phyloP scores from a whole-genome alignment of 495 filamentous ascomycete species.

The Chaetomium cochliodes region DNA sequence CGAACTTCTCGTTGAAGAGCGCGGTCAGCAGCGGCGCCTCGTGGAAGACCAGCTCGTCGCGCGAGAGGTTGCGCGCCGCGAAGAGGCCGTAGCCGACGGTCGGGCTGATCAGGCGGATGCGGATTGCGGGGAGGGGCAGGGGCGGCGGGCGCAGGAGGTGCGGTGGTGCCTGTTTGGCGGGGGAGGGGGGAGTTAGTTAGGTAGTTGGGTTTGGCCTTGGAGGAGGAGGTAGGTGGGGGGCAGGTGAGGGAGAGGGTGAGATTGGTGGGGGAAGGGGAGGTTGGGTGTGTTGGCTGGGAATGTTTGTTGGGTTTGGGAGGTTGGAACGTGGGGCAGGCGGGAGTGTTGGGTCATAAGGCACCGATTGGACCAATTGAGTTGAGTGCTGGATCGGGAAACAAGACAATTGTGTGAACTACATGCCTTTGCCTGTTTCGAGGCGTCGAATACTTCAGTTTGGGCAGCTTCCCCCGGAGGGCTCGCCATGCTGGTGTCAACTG shows the following conservation, averaged over 20 bases:
- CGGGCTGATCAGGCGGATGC: slow-evolving; percentile 26
- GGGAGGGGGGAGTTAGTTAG: background rate
- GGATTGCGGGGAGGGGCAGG: slow-evolving; percentile 24
- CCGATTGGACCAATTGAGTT: background rate
- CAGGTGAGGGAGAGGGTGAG: background rate
- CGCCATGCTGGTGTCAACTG: slow-evolving; percentile 28
- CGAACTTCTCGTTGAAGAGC: slow-evolving; percentile 28
- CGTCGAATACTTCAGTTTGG: slow-evolving; percentile 28
- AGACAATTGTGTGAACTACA: background rate
- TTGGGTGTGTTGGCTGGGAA: too few relatives aligned
- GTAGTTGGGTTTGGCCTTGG: background rate
- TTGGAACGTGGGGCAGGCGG: too few relatives aligned
- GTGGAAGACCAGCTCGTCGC: slow-evolving; percentile 33
- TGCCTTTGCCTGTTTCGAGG: slow-evolving; percentile 30
- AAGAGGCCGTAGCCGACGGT: slow-evolving; percentile 35
- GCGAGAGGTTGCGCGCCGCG: slow-evolving; percentile 28
- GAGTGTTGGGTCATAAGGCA: background rate
- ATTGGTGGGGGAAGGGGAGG: too few relatives aligned
- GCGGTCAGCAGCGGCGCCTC: slow-evolving; percentile 31
- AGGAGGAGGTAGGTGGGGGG: too few relatives aligned
- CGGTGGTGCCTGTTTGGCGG: slow-evolving; percentile 22
- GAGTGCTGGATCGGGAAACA: too few relatives aligned
- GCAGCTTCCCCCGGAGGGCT: slow-evolving; percentile 4
- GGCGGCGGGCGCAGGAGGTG: slow-evolving; percentile 20
- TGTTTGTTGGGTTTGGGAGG: too few relatives aligned